phyloP scores from a whole-genome alignment of 2,329 filamentous ascomycete species.

The Cordyceps fumosorosea region DNA sequence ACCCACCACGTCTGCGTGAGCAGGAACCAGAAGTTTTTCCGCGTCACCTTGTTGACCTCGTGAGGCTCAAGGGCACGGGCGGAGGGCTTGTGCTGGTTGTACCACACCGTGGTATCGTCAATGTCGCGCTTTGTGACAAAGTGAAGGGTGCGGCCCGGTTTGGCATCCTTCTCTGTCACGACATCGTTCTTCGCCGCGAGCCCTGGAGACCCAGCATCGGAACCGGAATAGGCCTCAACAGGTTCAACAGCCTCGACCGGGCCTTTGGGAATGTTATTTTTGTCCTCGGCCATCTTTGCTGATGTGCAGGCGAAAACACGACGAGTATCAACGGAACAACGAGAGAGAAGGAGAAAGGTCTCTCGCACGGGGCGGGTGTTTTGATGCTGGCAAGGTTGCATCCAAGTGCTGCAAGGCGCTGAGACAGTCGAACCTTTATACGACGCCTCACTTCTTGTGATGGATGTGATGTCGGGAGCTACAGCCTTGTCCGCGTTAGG shows the following conservation, averaged over 20 bases:
- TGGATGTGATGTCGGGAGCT: neutral
- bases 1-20: slow-evolving; percentile 20
- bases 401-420: neutral
- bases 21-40: slow-evolving; percentile 21
- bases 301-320: neutral
- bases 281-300: neutral
- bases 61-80: slow-evolving; percentile 13
- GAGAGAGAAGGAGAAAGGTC: neutral
- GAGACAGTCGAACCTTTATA: slow-evolving; percentile 2
- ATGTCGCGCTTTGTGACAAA: slow-evolving; percentile 17
- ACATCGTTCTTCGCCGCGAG: neutral
- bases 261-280: neutral
- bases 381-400: neutral
- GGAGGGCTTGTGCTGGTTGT: slow-evolving; percentile 18
- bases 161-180: neutral
- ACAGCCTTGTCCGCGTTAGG: neutral
- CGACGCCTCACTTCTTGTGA: neutral
- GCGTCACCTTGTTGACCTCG: slow-evolving; percentile 12
- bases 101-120: slow-evolving; percentile 20
- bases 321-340: neutral
- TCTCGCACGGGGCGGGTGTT: neutral
- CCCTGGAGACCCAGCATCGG: neutral
- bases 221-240: neutral
- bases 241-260: neutral
- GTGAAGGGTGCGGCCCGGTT: neutral